Evolutionary conservation across 2,329 filamentous ascomycete genomes (phyloP).

Genomic region (Penicillium sp.): DNA sequence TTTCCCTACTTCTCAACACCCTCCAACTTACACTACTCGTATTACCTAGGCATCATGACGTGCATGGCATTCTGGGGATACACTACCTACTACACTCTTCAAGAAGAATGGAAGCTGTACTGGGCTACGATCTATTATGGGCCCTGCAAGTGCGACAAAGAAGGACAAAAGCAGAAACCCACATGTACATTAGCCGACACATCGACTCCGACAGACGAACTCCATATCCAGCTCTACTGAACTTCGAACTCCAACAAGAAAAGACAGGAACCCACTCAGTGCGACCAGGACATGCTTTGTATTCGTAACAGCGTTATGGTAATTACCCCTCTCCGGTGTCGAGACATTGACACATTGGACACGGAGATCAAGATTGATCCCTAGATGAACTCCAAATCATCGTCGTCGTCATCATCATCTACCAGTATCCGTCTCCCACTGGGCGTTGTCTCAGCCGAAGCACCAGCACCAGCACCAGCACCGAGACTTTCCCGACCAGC

Average conservation of each 20-base stretch:
- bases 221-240: neutral
- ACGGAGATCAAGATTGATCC: neutral
- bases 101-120: constrained; percentile 5
- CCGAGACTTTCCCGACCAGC: constrained; percentile 71
- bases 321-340: neutral
- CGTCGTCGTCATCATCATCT: constrained; percentile 52
- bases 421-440: constrained; percentile 11
- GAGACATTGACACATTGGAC: neutral
- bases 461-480: too few relatives aligned
- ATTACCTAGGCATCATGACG: neutral
- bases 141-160: neutral
- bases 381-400: constrained; percentile 48
- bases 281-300: constrained; percentile 10
- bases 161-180: neutral
- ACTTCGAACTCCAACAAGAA: constrained; percentile 3
- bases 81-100: neutral
- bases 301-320: constrained; percentile 18
- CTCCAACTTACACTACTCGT: too few relatives aligned
- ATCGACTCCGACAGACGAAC: neutral
- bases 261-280: constrained; percentile 4
- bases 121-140: neutral
- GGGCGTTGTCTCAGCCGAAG: constrained; percentile 37
- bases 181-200: constrained; percentile 4
- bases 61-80: neutral
- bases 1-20: too few relatives aligned